phyloP scores from a whole-genome alignment of 2,329 filamentous ascomycete species.

The Septoria petroselini region DNA sequence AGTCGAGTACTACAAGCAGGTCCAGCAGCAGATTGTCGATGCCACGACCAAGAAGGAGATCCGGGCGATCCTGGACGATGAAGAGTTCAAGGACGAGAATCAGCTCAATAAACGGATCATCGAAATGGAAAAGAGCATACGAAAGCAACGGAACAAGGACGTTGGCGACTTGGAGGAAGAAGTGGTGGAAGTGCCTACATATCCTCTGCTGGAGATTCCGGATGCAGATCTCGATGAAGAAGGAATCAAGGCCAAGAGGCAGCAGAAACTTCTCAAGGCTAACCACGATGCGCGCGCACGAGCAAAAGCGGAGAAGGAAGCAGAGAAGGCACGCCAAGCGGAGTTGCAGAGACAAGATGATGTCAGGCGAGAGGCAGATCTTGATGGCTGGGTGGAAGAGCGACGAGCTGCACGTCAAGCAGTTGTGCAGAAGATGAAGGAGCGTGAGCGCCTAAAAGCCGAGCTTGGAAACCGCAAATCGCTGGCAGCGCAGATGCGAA shows the following conservation, averaged over 20 bases:
- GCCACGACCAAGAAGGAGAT: constrained; percentile 88
- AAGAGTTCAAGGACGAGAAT: constrained; percentile 87
- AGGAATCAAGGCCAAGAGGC: constrained; percentile 83
- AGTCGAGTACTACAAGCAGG: constrained; percentile 84
- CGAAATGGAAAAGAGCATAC: constrained; percentile 86
- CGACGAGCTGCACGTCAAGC: constrained; percentile 68
- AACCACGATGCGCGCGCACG: constrained; percentile 89
- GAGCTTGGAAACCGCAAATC: constrained; percentile 97
- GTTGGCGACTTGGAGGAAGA: constrained; percentile 78
- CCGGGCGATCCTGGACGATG: constrained; percentile 73
- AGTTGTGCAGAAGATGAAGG: constrained; percentile 80
- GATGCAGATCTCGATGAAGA: constrained; percentile 94
- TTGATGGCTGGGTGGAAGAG: constrained; percentile 83
- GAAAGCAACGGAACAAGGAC: constrained; percentile 88
- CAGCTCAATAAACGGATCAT: constrained; percentile 80
- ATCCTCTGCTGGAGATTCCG: constrained; percentile 81
- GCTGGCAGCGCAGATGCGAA: constrained; percentile 90
- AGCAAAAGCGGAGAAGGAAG: constrained; percentile 95
- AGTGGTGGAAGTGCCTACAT: constrained; percentile 73
- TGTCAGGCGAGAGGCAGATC: constrained; percentile 77
- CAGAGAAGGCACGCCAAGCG: constrained; percentile 77
- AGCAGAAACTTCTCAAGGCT: constrained; percentile 88
- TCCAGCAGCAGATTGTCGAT: constrained; percentile 65
- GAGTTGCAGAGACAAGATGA: constrained; percentile 82
- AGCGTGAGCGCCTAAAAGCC: constrained; percentile 86